phyloP scores from a whole-genome alignment of 2,329 filamentous ascomycete genomes.

The Periglandula ipomoeae region DNA sequence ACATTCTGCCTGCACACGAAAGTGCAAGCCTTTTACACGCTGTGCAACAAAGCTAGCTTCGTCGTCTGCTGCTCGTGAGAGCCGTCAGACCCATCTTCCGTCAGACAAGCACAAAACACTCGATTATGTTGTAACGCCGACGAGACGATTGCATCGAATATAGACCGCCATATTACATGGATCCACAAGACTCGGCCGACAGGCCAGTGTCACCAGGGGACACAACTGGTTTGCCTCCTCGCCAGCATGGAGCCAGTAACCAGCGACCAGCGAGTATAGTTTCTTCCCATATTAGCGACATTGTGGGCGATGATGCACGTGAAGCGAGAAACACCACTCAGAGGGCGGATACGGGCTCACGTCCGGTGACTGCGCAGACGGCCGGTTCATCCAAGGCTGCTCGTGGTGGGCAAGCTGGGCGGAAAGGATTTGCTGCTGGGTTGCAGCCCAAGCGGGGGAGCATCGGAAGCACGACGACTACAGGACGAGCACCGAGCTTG shows the following conservation, averaged over 20 bases:
- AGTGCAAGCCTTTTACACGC: neutral
- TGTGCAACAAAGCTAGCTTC: neutral
- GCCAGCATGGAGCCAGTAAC: conserved; percentile 23
- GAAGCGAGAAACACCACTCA: conserved; percentile 25
- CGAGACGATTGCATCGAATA: neutral
- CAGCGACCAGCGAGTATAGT: conserved; percentile 54
- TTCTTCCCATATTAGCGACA: conserved; percentile 63
- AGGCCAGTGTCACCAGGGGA: conserved; percentile 28
- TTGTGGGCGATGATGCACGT: conserved; percentile 47
- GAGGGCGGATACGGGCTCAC: conserved; percentile 33
- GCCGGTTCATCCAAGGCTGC: conserved; percentile 29
- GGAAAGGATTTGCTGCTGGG: conserved; percentile 36
- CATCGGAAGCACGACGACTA: conserved; percentile 37
- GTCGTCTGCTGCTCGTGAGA: neutral
- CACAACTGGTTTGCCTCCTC: conserved; percentile 28
- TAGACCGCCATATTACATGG: conserved; percentile 21
- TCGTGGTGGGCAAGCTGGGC: conserved; percentile 49
- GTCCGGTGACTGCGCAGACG: conserved; percentile 46
- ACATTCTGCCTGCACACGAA: neutral
- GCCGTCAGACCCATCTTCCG: conserved; percentile 1
- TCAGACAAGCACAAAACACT: neutral
- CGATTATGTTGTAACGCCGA: conserved; percentile 12
- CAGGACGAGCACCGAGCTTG: conserved; percentile 44
- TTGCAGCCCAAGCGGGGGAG: conserved; percentile 37
- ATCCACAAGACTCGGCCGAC: conserved; percentile 25